phyloP scores from a whole-genome alignment of 805 yeast species.

The Tetrapisispora pingtungensis region DNA sequence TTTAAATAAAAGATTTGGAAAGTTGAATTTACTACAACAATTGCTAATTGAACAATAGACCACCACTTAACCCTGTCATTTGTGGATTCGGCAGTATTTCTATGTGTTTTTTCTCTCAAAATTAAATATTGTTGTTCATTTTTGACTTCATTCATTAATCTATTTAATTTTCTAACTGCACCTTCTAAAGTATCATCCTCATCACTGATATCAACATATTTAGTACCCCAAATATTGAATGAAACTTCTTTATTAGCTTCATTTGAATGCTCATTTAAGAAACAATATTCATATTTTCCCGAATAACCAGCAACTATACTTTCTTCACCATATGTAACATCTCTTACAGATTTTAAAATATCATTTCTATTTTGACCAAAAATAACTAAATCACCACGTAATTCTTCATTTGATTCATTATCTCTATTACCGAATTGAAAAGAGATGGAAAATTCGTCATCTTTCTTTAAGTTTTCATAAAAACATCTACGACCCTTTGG shows the following conservation, averaged over 20 bases:
- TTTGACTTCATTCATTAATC: conserved; percentile 74
- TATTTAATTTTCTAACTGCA: conserved; percentile 66
- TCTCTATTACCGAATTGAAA: conserved; percentile 93
- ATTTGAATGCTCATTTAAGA: conserved; percentile 73
- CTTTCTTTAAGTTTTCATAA: conserved; percentile 68
- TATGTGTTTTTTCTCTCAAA: conserved; percentile 92
- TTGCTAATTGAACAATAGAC: conserved; percentile 83
- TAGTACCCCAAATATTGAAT: conserved; percentile 88
- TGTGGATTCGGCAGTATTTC: conserved; percentile 97
- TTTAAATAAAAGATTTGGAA: conserved; percentile 92
- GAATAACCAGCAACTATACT: conserved; percentile 51
- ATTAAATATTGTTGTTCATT: conserved; percentile 88
- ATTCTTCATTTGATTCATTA: conserved; percentile 55
- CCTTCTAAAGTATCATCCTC: conserved; percentile 75
- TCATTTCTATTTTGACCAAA: conserved; percentile 33
- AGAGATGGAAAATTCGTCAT: conserved; percentile 78
- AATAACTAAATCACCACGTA: conserved; percentile 57
- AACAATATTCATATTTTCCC: conserved; percentile 84
- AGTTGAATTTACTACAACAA: conserved; percentile 78
- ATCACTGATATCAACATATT: conserved; percentile 72
- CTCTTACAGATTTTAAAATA: conserved; percentile 40
- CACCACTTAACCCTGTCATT: conserved; percentile 96
- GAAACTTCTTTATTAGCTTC: conserved; percentile 80
- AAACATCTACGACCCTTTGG: conserved; percentile 83
- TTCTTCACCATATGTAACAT: conserved; percentile 73